Percentiles rank a stretch among this genome's conserved stretches.
Evolutionary conservation across 441 rosid genomes (phyloP).

Genomic region (Arabidopsis hybrid): DNA sequence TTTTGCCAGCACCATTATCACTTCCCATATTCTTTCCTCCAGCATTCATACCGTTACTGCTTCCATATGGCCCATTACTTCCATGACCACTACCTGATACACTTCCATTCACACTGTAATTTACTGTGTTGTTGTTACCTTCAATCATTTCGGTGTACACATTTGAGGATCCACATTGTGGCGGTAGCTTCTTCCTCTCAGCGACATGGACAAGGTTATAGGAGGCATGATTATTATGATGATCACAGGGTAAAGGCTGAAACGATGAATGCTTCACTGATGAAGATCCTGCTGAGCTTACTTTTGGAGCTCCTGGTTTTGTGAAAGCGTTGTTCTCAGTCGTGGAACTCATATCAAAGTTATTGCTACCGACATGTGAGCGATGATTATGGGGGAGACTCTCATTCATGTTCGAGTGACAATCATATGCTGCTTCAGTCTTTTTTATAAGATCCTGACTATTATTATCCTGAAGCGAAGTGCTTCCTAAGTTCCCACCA

Average conservation of each 20-base stretch:
- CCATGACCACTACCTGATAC: conserved; percentile 77
- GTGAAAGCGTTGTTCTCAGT: conserved; percentile 52
- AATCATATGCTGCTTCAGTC: conserved; percentile 46
- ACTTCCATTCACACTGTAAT: conserved; percentile 70
- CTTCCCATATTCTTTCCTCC: conserved; percentile 52
- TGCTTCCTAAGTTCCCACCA: conserved; percentile 62
- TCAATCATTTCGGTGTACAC: conserved; percentile 48
- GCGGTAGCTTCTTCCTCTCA: conserved; percentile 38
- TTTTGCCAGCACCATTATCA: conserved; percentile 52
- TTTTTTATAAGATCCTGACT: conserved; percentile 53
- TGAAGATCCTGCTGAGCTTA: conserved; percentile 49
- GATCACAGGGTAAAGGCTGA: conserved; percentile 41
- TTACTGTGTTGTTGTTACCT: conserved; percentile 49
- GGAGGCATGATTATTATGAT: conserved; percentile 28
- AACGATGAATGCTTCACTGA: conserved; percentile 41
- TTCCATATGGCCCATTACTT: conserved; percentile 52
- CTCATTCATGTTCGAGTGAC: conserved; percentile 55
- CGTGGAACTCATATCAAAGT: conserved; percentile 61
- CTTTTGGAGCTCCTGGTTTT: conserved; percentile 54
- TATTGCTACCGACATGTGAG: conserved; percentile 67
- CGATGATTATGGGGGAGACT: conserved; percentile 53
- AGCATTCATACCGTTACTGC: conserved; percentile 55
- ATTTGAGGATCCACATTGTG: conserved; percentile 65
- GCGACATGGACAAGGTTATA: conserved; percentile 29
- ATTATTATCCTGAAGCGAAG: conserved; percentile 58